Conservation (phyloP, 2,329 filamentous ascomycete genomes). For the Mariannaea sp. region DNA sequence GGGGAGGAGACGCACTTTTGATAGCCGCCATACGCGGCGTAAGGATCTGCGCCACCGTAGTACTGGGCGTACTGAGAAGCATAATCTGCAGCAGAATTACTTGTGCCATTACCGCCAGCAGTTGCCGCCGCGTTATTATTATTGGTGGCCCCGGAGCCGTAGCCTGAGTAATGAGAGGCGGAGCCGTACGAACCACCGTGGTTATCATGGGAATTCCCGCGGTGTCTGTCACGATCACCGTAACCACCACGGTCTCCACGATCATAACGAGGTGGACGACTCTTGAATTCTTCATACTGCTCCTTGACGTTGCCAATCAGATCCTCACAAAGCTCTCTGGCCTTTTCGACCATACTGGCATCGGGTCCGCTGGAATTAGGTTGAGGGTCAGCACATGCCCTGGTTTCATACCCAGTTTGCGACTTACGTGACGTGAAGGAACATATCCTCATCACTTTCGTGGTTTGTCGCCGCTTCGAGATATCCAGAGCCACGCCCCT, state of each 20-base stretch:
- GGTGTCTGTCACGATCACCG: constrained; percentile 39
- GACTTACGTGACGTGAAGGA: constrained; percentile 88
- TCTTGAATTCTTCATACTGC: constrained; percentile 91
- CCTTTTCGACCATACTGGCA: constrained; percentile 80
- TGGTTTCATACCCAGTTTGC: not conserved
- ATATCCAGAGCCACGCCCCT: constrained; percentile 93
- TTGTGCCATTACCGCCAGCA: constrained; percentile 37
- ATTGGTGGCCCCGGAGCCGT: constrained; percentile 43
- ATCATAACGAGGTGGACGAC: constrained; percentile 70
- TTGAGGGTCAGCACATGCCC: constrained; percentile 38
- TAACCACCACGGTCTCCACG: constrained; percentile 49
- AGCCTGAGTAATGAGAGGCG: constrained; percentile 32
- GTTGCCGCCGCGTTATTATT: constrained; percentile 46
- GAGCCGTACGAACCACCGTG: constrained; percentile 41
- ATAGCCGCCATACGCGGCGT: constrained; percentile 90
- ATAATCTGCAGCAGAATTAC: constrained; percentile 60
- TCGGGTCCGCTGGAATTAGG: constrained; percentile 74
- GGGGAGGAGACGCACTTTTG: constrained; percentile 60
- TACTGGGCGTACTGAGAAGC: constrained; percentile 84
- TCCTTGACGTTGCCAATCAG: constrained; percentile 84
- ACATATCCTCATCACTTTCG: constrained; percentile 97
- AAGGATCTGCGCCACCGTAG: constrained; percentile 76
- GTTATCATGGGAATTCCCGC: constrained; percentile 43
- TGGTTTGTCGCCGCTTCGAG: constrained; percentile 84
- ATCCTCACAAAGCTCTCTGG: constrained; percentile 87